Base-by-base conservation (phyloP, 257 asterid genomes). In the Penstemon newberryi region DNA sequence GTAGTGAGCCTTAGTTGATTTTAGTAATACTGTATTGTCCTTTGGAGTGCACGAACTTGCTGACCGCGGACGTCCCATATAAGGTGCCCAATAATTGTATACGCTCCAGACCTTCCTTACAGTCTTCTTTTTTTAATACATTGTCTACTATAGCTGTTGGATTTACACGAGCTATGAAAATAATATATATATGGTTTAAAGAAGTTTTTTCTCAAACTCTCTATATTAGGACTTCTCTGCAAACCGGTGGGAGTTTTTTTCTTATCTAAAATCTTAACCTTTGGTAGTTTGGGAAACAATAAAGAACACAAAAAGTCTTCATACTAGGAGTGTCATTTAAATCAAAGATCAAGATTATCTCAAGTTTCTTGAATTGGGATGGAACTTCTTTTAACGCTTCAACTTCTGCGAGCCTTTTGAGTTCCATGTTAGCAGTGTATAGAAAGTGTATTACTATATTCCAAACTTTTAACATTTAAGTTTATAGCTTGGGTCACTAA, bases 91-190 rank as follows among this genome's bases (percentile, higher is more conserved):
- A 49, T n/a, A 42, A 18, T 15, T 62, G 55, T 62, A 44, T 53
- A 7, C 4, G 44, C 44, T 40, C 55, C 56, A 60, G 50, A 56
- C 11, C 15, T 4, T 51, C 37, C 79, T 60, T 57, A 8, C 70
- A 38, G 49, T 25, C 33, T 25, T 25, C 33, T 8, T n/a, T 5
- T 66, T 74, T 60, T 19, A 55, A 46, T 59, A 2, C 33, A 25
- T 52, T 66, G 37, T 70, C 49, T 52, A 65, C 68, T 39, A 50
- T 59, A 18, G 8, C 41, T 15, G 57, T 46, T 57, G 46, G 46
- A 33, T 44, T 39, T 59, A 42, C 8, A 66, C 67, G 45, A 50
- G 62, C n/a, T 58, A 8, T 57, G 53, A 56, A 12, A 2, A 38
- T 33, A 15, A 67, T 44, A 41, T 4, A 25, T 61, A 18, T 53